Base-by-base conservation (phyloP, 2,329 filamentous ascomycete species). In the Fusarium heterosporum region DNA sequence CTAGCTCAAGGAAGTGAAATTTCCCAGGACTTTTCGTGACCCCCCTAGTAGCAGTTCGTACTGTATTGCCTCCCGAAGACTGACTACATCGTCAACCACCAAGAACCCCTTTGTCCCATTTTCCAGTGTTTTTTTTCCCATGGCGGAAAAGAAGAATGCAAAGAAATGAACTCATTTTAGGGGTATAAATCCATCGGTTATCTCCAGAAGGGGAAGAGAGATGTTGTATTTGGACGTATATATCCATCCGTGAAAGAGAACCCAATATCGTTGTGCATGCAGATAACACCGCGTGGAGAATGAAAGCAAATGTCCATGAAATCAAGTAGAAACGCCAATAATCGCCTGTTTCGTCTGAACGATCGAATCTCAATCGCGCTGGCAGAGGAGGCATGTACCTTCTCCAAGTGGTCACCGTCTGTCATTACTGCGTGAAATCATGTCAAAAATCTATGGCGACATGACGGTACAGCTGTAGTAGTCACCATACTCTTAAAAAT, bases 181-280 rank as follows among this genome's bases (percentile, higher is more conserved):
- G 28, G n/a, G 38, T 38, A 25, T 52, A 62, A 13, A 56, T 66
- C 36, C 14, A 22, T 62, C 34, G 16, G 16, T 42, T 30, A 52
- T 65, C 61, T 60, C 61, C 54, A 61, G 54, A 64, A 65, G 48
- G 47, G 61, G 45, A 28, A 17, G 14, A 32, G 56, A 38, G 30
- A 41, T 61, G 60, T 41, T 51, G 41, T 34, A 39, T 46, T 34
- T 28, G 46, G 41, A 34, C 34, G 55, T 17, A 14, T 46, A 30
- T 66, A 61, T 64, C 64, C 52, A 51, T 53, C 25, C 50, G 17
- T 49, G 38, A 45, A 55, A 54, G 40, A 55, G 43, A 66, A 61
- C 50, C 46, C 45, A 59, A 66, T 45, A 36, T 45, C 36, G 17
- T 46, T 42, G 51, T 46, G 19, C 47, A 63, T 46, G 48, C 34